Evolutionary conservation across 306 rosid genomes (phyloP).

Genomic region (Citrullus mucosospermus): DNA sequence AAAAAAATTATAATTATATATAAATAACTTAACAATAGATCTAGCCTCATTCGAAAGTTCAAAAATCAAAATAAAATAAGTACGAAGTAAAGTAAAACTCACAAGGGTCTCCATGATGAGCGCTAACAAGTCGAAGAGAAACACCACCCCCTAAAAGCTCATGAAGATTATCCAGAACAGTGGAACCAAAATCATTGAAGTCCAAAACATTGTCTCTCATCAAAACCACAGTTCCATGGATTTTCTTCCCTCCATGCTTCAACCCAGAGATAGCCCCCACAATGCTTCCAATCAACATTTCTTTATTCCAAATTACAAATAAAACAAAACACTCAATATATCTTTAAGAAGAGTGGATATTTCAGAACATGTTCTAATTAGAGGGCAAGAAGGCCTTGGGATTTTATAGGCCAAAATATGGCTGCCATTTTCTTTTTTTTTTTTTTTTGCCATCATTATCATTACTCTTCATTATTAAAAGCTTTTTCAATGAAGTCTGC

Average conservation of each 20-base stretch:
- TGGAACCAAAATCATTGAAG: slow-evolving; percentile 4
- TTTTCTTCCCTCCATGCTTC: slow-evolving; percentile 3
- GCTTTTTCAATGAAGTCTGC: too few species aligned
- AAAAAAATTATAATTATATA: too few species aligned
- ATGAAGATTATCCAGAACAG: slow-evolving; percentile 4
- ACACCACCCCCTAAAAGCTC: slow-evolving; percentile 4
- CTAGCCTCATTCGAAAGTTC: too few species aligned
- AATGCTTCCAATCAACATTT: neutral
- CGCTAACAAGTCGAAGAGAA: slow-evolving; percentile 6
- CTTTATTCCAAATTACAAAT: too few species aligned
- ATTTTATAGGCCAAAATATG: too few species aligned
- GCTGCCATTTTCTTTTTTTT: too few species aligned
- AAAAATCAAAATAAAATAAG: too few species aligned
- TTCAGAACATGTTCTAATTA: neutral
- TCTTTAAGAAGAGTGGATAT: too few species aligned
- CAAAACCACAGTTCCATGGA: slow-evolving; percentile 10
- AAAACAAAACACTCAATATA: too few species aligned
- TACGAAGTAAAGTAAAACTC: neutral
- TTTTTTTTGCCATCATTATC: too few species aligned
- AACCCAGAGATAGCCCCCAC: neutral
- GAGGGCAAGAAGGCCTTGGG: neutral
- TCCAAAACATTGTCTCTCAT: slow-evolving; percentile 12
- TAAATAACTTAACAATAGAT: too few species aligned
- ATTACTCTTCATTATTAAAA: too few species aligned
- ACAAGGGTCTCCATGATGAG: slow-evolving; percentile 15